A percentile compares a stretch with the other conserved stretches of the same genome.
Conservation (phyloP, 1,284 basidiomycete species). For the Cryptococcus amylolentus region DNA sequence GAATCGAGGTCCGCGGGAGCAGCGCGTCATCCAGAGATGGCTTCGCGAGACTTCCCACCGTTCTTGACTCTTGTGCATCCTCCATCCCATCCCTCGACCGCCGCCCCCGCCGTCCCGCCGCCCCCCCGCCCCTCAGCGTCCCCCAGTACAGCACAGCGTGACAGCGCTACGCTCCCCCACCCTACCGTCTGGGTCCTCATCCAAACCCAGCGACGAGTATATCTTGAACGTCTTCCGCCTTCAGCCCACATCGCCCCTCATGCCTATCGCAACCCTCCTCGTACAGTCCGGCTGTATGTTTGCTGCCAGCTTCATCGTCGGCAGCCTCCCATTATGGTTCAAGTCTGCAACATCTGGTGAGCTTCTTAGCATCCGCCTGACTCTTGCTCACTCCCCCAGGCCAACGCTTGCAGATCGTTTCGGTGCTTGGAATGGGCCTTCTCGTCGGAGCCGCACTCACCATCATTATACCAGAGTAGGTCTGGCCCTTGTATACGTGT, state of each 20-base stretch:
- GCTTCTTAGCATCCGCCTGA: slow-evolving; percentile 27
- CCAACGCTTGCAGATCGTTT: slow-evolving; percentile 60
- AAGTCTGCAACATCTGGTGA: slow-evolving; percentile 62
- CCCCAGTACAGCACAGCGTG: background rate
- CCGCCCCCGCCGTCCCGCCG: background rate
- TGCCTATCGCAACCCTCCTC: slow-evolving; percentile 53
- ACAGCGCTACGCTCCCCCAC: background rate
- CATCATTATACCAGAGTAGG: slow-evolving; percentile 87
- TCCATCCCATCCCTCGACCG: background rate
- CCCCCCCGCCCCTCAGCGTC: background rate
- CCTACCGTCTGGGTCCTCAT: background rate
- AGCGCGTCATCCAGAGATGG: no score
- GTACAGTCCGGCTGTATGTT: slow-evolving; percentile 68
- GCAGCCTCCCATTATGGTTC: slow-evolving; percentile 70
- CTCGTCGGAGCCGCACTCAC: slow-evolving; percentile 83
- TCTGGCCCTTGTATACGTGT: slow-evolving; percentile 1
- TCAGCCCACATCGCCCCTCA: slow-evolving; percentile 13
- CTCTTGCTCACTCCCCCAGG: slow-evolving; percentile 36
- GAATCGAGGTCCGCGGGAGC: no score
- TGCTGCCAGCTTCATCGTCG: slow-evolving; percentile 65
- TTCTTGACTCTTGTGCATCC: background rate
- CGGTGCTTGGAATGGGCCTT: slow-evolving; percentile 73
- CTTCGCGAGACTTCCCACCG: no score
- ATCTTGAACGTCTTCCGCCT: background rate
- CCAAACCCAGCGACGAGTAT: background rate